Percentiles rank a stretch among this genome's conserved stretches.
These are phyloP conservation scores for Haplosporangium sp. DNA, from an alignment of 371 early-diverging fungal genomes.

Conservation along the genomic window DNA sequence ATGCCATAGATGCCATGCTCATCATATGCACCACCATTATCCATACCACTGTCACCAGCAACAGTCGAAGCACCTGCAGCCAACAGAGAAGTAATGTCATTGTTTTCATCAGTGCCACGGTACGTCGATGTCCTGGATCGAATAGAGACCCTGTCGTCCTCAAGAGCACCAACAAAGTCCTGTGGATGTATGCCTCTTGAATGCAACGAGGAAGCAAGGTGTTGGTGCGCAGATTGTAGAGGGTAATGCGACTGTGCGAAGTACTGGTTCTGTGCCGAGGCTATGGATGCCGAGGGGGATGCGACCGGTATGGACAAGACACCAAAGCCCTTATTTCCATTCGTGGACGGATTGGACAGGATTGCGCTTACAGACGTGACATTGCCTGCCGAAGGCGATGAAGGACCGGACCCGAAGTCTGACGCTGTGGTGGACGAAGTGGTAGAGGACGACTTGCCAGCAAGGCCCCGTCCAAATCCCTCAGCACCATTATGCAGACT, in stretches of 20 bases:
- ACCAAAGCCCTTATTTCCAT: constrained; percentile 37
- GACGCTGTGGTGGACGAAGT: constrained; percentile 41
- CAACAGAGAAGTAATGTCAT: constrained; percentile 16
- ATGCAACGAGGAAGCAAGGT: constrained; percentile 3
- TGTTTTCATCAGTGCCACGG: constrained; percentile 15
- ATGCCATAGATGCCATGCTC: constrained; percentile 12
- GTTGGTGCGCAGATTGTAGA: constrained; percentile 5
- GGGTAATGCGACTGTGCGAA: constrained; percentile 30
- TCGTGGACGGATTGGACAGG: constrained; percentile 36
- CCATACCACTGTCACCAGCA: background rate
- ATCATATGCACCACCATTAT: constrained; percentile 2
- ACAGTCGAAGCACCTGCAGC: constrained; percentile 4
- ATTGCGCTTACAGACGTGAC: constrained; percentile 30
- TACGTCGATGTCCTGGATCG: constrained; percentile 37
- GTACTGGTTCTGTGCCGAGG: constrained; percentile 36
- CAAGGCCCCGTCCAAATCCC: constrained; percentile 23
- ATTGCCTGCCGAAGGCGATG: constrained; percentile 31
- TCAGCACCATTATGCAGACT: constrained; percentile 14
- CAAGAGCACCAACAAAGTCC: constrained; percentile 6
- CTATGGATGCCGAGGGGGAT: constrained; percentile 35
- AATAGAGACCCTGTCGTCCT: constrained; percentile 38
- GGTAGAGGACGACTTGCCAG: constrained; percentile 39
- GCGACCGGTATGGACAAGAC: constrained; percentile 32
- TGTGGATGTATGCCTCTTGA: constrained; percentile 11
- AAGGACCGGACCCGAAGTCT: constrained; percentile 50